Percentiles rank a stretch among this genome's conserved stretches.
These are phyloP conservation scores for Ciborinia camelliae DNA, from an alignment of 2,329 filamentous ascomycete species.

Conservation along the genomic window DNA sequence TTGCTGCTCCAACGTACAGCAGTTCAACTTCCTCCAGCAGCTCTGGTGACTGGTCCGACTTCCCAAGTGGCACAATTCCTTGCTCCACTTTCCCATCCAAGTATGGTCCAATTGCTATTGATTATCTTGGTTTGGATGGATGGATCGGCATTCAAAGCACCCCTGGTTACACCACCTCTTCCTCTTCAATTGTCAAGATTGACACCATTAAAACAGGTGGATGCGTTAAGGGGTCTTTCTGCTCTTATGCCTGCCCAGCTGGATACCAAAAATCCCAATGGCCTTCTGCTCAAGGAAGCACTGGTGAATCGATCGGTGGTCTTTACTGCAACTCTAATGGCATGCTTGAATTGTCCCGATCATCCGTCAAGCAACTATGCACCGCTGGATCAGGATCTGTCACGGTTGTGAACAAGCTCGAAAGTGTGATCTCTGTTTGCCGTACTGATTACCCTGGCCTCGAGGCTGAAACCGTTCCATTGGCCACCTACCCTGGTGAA, in stretches of 20 bases:
- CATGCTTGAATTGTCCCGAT: constrained; percentile 74
- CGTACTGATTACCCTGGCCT: constrained; percentile 95
- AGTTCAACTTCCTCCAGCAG: constrained; percentile 20
- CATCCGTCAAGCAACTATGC: constrained; percentile 67
- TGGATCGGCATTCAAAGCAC: constrained; percentile 76
- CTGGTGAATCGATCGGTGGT: constrained; percentile 83
- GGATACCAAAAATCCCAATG: constrained; percentile 94
- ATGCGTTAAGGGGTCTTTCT: constrained; percentile 66
- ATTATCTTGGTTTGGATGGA: constrained; percentile 67
- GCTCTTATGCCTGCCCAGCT: constrained; percentile 88
- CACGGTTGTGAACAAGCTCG: constrained; percentile 70
- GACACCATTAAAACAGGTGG: constrained; percentile 58
- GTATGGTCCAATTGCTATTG: constrained; percentile 72
- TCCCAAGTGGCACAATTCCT: constrained; percentile 69
- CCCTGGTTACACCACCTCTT: constrained; percentile 47
- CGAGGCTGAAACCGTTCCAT: constrained; percentile 81
- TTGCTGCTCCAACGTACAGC: constrained; percentile 26
- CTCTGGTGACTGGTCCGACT: constrained; percentile 60
- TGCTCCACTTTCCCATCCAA: constrained; percentile 73
- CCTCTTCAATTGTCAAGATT: constrained; percentile 60
- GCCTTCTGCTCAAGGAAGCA: constrained; percentile 72
- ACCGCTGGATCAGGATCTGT: constrained; percentile 65
- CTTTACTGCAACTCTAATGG: constrained; percentile 71
- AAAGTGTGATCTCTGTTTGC: constrained; percentile 69
- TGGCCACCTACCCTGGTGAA: constrained; percentile 58